These are phyloP conservation scores for Kluyveromyces siamensis DNA, from an alignment of 805 yeast genomes.

Conservation along the genomic window DNA sequence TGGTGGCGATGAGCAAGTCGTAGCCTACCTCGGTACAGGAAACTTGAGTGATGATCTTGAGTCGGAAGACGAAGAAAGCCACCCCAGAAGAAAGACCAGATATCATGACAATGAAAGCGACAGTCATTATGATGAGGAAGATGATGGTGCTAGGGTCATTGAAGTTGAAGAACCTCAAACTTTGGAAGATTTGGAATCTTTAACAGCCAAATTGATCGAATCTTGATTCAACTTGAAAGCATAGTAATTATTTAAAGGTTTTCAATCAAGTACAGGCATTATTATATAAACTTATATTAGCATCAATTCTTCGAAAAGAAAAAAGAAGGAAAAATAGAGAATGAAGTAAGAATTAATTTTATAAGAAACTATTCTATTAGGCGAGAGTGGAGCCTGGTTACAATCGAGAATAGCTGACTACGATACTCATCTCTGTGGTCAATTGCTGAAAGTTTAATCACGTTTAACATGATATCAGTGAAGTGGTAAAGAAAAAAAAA, in stretches of 20 bases:
- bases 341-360: no score
- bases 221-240: slow-evolving; percentile 6
- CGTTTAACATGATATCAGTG: background rate
- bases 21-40: slow-evolving; percentile 27
- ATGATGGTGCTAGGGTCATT: slow-evolving; percentile 32
- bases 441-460: background rate
- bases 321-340: no score
- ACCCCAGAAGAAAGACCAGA: slow-evolving; percentile 27
- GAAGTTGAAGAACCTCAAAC: slow-evolving; percentile 87
- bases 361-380: no score
- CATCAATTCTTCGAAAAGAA: background rate
- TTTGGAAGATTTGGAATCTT: slow-evolving; percentile 87
- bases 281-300: background rate
- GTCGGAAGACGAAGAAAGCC: slow-evolving; percentile 21
- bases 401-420: background rate
- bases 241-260: background rate
- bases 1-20: slow-evolving; percentile 18
- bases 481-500: background rate
- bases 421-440: no score
- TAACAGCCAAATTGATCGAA: slow-evolving; percentile 45
- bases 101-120: slow-evolving; percentile 30
- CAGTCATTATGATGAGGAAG: slow-evolving; percentile 20
- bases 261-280: background rate
- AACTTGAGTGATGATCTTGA: slow-evolving; percentile 35
- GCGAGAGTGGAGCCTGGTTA: background rate